Conservation (phyloP, 2,329 filamentous ascomycete genomes). For the Myriosclerotinia duriaeana region DNA sequence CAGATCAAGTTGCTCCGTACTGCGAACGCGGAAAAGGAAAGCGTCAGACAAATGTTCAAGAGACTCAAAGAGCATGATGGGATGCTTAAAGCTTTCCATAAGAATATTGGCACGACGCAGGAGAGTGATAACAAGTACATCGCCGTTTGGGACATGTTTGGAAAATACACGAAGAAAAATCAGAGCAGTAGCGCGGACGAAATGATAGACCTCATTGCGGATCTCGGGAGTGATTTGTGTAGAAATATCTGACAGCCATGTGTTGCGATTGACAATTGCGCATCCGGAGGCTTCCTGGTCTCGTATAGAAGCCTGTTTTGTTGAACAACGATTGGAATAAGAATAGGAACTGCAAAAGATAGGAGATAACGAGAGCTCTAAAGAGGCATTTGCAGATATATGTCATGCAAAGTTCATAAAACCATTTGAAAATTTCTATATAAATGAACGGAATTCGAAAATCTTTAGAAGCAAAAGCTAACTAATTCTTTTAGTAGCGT, state of each 20-base stretch:
- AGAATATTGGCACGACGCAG: not conserved
- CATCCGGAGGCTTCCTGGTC: too few species aligned
- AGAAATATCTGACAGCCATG: not conserved
- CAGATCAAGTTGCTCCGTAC: conserved; percentile 6
- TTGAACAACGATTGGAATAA: too few species aligned
- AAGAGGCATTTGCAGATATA: too few species aligned
- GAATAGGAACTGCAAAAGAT: too few species aligned
- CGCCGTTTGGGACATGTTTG: not conserved
- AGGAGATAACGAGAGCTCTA: too few species aligned
- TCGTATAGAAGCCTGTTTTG: too few species aligned
- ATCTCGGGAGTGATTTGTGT: not conserved
- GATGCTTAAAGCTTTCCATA: not conserved
- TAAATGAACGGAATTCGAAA: too few species aligned
- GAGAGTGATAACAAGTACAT: not conserved
- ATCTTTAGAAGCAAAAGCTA: too few species aligned
- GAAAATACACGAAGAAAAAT: not conserved
- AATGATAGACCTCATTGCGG: not conserved
- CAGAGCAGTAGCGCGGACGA: not conserved
- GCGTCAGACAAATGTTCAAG: not conserved
- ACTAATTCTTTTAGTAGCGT: too few species aligned
- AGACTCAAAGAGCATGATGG: not conserved
- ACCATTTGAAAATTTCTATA: too few species aligned
- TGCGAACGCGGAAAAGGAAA: not conserved
- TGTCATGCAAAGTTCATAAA: too few species aligned
- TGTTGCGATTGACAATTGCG: not conserved